These are phyloP conservation scores for Aspergillus fumigatus DNA, from an alignment of 2,329 filamentous ascomycete species.

Conservation along the genomic window DNA sequence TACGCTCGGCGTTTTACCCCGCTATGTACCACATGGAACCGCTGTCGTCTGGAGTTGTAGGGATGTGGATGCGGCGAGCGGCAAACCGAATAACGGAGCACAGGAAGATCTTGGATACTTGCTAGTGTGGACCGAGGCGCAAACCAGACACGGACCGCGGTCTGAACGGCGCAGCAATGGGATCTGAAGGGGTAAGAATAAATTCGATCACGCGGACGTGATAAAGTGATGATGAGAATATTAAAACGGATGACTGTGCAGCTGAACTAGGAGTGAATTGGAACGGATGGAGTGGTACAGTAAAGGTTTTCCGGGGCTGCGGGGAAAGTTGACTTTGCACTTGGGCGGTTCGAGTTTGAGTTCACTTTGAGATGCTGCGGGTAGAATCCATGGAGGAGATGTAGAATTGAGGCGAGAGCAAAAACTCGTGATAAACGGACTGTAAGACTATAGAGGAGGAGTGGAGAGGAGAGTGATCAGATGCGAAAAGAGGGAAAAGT, in stretches of 20 bases:
- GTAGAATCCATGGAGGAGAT: background rate
- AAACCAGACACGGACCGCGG: background rate
- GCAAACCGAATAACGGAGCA: background rate
- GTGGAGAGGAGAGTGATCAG: background rate
- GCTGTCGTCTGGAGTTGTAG: slow-evolving; percentile 5
- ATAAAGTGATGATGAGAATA: background rate
- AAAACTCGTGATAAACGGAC: background rate
- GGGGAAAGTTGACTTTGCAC: slow-evolving; percentile 3
- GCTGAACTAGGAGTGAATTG: background rate
- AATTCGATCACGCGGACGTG: background rate
- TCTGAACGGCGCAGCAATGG: background rate
- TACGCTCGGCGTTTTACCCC: slow-evolving; percentile 3
- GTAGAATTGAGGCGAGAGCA: background rate
- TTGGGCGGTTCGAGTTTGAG: background rate
- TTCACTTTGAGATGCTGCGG: background rate
- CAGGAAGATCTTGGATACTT: background rate
- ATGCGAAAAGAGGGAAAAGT: background rate
- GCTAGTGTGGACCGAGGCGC: background rate
- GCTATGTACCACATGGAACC: slow-evolving; percentile 1
- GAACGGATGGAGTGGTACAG: slow-evolving; percentile 6
- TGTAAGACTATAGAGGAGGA: background rate
- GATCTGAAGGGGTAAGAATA: no score
- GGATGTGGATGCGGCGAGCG: background rate
- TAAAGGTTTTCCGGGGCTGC: slow-evolving; percentile 9
- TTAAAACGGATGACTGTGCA: background rate